Conservation (phyloP, 768 basidiomycete species). For the Cyclocybe cylindracea region DNA sequence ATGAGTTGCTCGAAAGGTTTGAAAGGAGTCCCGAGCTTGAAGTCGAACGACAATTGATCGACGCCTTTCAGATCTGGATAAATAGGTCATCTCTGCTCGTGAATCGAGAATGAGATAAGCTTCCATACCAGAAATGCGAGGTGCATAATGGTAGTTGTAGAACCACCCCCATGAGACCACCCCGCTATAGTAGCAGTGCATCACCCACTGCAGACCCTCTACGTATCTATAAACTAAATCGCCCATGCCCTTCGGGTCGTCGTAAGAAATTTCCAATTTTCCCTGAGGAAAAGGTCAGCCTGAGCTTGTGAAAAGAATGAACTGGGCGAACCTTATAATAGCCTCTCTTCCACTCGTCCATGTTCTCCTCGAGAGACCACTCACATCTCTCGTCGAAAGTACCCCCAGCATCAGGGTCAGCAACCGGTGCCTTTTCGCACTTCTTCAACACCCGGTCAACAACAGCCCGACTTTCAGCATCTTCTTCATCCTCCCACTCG, state of each 20-base stretch:
- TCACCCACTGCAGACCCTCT: conserved; percentile 97
- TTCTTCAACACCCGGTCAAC: conserved; percentile 83
- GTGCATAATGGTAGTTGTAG: conserved; percentile 97
- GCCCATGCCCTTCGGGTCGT: conserved; percentile 66
- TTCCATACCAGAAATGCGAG: conserved; percentile 85
- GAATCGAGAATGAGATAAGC: conserved; percentile 28
- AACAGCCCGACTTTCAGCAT: conserved; percentile 71
- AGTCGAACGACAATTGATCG: too few relatives aligned
- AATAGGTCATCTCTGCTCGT: conserved; percentile 76
- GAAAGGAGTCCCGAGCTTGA: too few relatives aligned
- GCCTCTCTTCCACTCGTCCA: conserved; percentile 88
- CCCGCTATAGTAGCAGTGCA: conserved; percentile 98
- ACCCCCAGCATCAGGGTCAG: conserved; percentile 68
- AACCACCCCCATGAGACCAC: conserved; percentile 99
- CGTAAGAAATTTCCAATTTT: conserved; percentile 82
- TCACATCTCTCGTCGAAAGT: conserved; percentile 83
- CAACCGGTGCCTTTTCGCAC: conserved; percentile 83
- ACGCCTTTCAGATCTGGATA: too few relatives aligned
- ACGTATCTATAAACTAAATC: conserved; percentile 80
- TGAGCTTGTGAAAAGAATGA: not conserved
- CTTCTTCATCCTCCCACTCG: conserved; percentile 65
- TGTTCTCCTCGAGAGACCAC: conserved; percentile 71
- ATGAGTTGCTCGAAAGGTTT: too few relatives aligned
- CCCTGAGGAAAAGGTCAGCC: conserved; percentile 54
- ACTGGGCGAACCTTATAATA: conserved; percentile 70